Conservation (phyloP, 768 basidiomycete genomes). For the Lentinula edodes region DNA sequence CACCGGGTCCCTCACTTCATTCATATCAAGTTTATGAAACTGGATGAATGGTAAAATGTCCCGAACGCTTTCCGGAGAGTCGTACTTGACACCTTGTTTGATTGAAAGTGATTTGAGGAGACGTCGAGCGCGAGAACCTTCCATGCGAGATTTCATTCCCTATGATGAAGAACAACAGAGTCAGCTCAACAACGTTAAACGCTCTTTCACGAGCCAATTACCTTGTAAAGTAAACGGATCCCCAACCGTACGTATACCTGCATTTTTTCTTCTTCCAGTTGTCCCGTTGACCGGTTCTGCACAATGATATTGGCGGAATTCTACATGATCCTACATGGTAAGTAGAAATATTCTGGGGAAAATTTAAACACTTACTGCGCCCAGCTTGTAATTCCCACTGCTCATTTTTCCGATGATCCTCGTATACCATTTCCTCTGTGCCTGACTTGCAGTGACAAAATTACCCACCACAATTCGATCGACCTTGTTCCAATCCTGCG, state of each 20-base stretch:
- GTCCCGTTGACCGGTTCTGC: conserved; percentile 87
- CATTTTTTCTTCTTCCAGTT: conserved; percentile 98
- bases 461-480: conserved; percentile 89
- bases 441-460: conserved; percentile 91
- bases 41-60: conserved; percentile 87
- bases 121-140: conserved; percentile 62
- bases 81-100: conserved; percentile 93
- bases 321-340: conserved; percentile 27
- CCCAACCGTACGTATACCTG: conserved; percentile 88
- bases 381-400: conserved; percentile 82
- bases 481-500: conserved; percentile 86
- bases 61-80: conserved; percentile 73
- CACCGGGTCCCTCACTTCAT: conserved; percentile 81
- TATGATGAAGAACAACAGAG: conserved; percentile 16
- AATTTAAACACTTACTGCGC: conserved; percentile 57
- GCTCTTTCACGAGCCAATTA: conserved; percentile 13
- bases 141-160: conserved; percentile 86
- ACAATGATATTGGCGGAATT: conserved; percentile 99
- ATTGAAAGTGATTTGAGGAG: conserved; percentile 85
- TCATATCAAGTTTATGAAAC: conserved; percentile 79
- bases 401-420: conserved; percentile 84
- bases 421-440: conserved; percentile 96
- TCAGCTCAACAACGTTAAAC: background rate
- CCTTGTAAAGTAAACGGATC: conserved; percentile 88
- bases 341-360: background rate